Evolutionary conservation across 164 flowering plant species (phyloP).

Genomic region (Aristolochia californica): DNA sequence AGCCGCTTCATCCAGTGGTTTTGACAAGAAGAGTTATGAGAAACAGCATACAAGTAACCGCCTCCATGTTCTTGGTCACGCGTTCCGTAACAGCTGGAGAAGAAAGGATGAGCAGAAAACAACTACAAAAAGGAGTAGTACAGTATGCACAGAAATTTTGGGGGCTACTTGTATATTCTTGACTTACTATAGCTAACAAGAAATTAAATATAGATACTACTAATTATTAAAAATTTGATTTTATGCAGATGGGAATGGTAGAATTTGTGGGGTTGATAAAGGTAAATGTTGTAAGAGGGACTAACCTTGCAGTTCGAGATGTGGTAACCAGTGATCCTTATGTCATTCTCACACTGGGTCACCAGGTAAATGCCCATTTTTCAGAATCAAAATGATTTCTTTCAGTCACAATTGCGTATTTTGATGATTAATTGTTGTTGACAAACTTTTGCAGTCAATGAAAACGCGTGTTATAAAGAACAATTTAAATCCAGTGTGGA

Average conservation of each 20-base stretch:
- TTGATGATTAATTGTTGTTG: slow-evolving; percentile 1
- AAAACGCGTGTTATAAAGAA: slow-evolving; percentile 85
- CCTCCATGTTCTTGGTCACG: slow-evolving; percentile 43
- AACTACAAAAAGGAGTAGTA: slow-evolving; percentile 28
- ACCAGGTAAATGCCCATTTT: slow-evolving; percentile 48
- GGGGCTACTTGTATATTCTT: too few relatives aligned
- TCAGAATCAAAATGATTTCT: background rate
- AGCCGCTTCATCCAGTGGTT: slow-evolving; percentile 6
- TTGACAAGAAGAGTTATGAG: slow-evolving; percentile 40
- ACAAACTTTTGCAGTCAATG: slow-evolving; percentile 51
- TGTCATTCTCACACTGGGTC: slow-evolving; percentile 74
- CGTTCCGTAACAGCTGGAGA: slow-evolving; percentile 84
- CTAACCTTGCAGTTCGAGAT: slow-evolving; percentile 76
- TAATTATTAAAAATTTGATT: background rate
- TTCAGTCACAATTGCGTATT: background rate
- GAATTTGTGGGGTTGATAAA: slow-evolving; percentile 88
- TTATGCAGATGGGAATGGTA: slow-evolving; percentile 76
- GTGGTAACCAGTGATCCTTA: slow-evolving; percentile 90
- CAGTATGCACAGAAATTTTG: slow-evolving; percentile 23
- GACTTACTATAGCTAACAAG: too few relatives aligned
- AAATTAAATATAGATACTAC: background rate
- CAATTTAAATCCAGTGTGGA: slow-evolving; percentile 94
- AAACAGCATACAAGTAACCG: slow-evolving; percentile 43
- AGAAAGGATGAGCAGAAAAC: slow-evolving; percentile 46
- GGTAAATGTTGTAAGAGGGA: slow-evolving; percentile 81